Evolutionary conservation across 805 yeast genomes (phyloP).

Genomic region (Kurtzmaniella cleridarum): DNA sequence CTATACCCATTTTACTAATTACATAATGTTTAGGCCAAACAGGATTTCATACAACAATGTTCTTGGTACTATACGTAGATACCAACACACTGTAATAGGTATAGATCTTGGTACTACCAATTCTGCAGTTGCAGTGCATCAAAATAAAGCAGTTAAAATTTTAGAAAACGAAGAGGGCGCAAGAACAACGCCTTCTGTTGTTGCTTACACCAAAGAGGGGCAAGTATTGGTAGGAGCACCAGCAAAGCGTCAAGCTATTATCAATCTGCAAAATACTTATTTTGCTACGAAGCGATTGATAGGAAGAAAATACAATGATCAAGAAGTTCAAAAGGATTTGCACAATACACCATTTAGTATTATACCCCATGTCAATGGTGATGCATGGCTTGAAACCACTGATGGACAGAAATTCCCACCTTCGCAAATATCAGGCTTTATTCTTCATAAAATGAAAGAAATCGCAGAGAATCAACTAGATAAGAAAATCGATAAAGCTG

Average conservation of each 20-base stretch:
- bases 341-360: slow-evolving; percentile 59
- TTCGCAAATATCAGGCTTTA: slow-evolving; percentile 63
- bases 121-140: slow-evolving; percentile 77
- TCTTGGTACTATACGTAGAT: slow-evolving; percentile 5
- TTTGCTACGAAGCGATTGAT: slow-evolving; percentile 79
- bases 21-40: no score
- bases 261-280: slow-evolving; percentile 73
- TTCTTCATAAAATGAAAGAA: slow-evolving; percentile 59
- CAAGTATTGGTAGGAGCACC: slow-evolving; percentile 56
- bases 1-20: no score
- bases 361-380: slow-evolving; percentile 54
- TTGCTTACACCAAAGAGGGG: slow-evolving; percentile 50
- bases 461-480: slow-evolving; percentile 55
- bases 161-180: slow-evolving; percentile 76
- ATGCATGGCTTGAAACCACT: slow-evolving; percentile 59
- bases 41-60: no score
- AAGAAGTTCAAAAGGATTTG: slow-evolving; percentile 66
- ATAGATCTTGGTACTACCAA: slow-evolving; percentile 84
- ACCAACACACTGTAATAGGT: slow-evolving; percentile 51
- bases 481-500: slow-evolving; percentile 52
- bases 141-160: slow-evolving; percentile 57
- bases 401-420: slow-evolving; percentile 52
- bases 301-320: slow-evolving; percentile 65
- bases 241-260: slow-evolving; percentile 73
- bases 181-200: slow-evolving; percentile 76